Conservation (phyloP, 1,139 yeast genomes). For the Candida anutae region DNA sequence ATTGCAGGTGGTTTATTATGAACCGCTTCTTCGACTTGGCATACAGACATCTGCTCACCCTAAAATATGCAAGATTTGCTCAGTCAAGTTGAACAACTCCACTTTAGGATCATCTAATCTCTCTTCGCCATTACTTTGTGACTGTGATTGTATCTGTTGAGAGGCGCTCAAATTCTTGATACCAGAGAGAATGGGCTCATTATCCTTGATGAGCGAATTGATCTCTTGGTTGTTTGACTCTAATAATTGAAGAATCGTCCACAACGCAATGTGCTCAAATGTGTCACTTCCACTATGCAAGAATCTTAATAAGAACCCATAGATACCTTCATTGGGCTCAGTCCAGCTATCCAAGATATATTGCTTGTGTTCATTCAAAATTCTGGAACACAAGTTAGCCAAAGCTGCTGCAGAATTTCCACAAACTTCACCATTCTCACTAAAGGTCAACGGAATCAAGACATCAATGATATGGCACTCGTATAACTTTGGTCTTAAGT, state of each 20-base stretch:
- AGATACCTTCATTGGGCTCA: slow-evolving; percentile 76
- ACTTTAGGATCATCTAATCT: slow-evolving; percentile 57
- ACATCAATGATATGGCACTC: slow-evolving; percentile 84
- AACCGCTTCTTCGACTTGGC: no score
- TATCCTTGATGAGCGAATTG: slow-evolving; percentile 52
- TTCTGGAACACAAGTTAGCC: slow-evolving; percentile 90
- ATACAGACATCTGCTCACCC: slow-evolving; percentile 16
- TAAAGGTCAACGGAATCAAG: slow-evolving; percentile 81
- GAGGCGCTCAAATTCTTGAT: slow-evolving; percentile 43
- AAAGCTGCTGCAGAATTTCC: slow-evolving; percentile 98
- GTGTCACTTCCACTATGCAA: slow-evolving; percentile 86
- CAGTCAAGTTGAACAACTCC: slow-evolving; percentile 71
- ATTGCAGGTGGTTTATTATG: no score
- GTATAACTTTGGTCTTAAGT: slow-evolving; percentile 76
- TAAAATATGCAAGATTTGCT: slow-evolving; percentile 58
- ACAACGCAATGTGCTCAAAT: slow-evolving; percentile 93
- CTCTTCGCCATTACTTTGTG: slow-evolving; percentile 18
- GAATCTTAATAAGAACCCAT: slow-evolving; percentile 75
- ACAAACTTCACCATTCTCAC: slow-evolving; percentile 88
- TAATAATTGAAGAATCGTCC: slow-evolving; percentile 91
- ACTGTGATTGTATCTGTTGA: slow-evolving; percentile 29
- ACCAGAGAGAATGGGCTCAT: slow-evolving; percentile 48
- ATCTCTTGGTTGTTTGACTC: slow-evolving; percentile 79
- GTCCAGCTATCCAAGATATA: slow-evolving; percentile 77
- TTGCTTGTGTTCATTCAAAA: slow-evolving; percentile 60